These are phyloP conservation scores for Pontederia crassipes DNA, from an alignment of 176 grass and related monocot species.

Conservation along the genomic window DNA sequence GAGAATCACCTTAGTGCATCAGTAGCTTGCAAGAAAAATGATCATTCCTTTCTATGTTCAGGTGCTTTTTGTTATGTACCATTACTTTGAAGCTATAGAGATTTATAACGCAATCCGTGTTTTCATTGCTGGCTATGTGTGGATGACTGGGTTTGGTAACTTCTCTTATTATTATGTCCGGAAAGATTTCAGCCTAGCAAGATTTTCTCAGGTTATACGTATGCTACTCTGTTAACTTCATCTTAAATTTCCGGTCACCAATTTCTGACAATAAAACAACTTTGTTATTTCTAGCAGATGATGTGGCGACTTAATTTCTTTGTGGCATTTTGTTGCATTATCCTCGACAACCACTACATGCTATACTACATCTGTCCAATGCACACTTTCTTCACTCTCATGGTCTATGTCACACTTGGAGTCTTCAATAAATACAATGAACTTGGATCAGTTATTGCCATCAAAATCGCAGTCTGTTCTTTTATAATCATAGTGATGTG, in stretches of 20 bases:
- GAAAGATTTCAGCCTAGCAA: slow-evolving; percentile 68
- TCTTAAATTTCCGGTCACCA: background rate
- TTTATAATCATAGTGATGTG: slow-evolving; percentile 14
- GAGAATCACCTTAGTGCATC: background rate
- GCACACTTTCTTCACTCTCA: slow-evolving; percentile 26
- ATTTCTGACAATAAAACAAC: background rate
- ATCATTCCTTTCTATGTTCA: slow-evolving; percentile 15
- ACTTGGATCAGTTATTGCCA: slow-evolving; percentile 15
- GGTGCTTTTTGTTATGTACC: slow-evolving; percentile 84
- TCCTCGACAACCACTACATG: slow-evolving; percentile 26
- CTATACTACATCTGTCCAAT: slow-evolving; percentile 27
- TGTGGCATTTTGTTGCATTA: slow-evolving; percentile 23
- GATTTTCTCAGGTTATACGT: slow-evolving; percentile 56
- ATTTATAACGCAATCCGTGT: slow-evolving; percentile 78
- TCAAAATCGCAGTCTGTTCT: slow-evolving; percentile 19
- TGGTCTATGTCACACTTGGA: slow-evolving; percentile 15
- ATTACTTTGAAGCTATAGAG: slow-evolving; percentile 61
- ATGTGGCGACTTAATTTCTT: slow-evolving; percentile 27
- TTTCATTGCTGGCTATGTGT: slow-evolving; percentile 75
- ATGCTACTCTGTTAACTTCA: background rate
- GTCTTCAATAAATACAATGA: slow-evolving; percentile 23
- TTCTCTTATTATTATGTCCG: slow-evolving; percentile 78
- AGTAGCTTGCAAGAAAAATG: background rate
- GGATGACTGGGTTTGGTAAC: slow-evolving; percentile 87
- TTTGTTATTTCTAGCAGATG: slow-evolving; percentile 15